Evolutionary conservation across 495 filamentous ascomycete species (phyloP).

Genomic region (Penicillium diatomitis): DNA sequence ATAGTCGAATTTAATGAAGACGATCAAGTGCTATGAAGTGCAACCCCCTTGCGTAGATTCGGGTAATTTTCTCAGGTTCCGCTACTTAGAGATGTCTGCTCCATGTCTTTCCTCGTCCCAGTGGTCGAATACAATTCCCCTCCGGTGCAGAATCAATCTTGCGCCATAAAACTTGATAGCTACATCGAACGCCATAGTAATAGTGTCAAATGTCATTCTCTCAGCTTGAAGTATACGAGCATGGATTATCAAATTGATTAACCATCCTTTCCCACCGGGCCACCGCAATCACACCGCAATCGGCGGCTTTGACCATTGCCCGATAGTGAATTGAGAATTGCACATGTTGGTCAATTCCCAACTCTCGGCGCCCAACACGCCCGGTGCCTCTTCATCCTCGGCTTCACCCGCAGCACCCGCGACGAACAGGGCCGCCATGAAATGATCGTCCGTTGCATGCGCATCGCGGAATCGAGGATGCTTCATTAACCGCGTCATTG

Average conservation of each 20-base stretch:
- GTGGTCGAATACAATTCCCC: no score
- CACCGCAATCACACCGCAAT: constrained; percentile 4
- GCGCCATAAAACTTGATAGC: no score
- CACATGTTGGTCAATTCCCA: constrained; percentile 62
- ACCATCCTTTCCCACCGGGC: no score
- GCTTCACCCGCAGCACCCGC: constrained; percentile 43
- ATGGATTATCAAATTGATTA: no score
- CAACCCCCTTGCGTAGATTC: no score
- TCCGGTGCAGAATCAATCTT: no score
- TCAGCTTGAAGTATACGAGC: no score
- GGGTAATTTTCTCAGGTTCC: no score
- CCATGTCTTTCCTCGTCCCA: no score
- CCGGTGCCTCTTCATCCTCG: constrained; percentile 36
- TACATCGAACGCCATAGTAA: no score
- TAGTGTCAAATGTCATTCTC: no score
- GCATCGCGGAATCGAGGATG: constrained; percentile 50
- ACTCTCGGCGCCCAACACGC: constrained; percentile 43
- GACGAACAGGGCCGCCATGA: constrained; percentile 50
- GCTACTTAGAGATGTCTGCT: no score
- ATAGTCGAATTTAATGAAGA: constrained; percentile 2
- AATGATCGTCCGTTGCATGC: constrained; percentile 57
- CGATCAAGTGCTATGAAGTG: background rate
- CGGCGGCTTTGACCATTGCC: constrained; percentile 14
- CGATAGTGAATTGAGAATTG: constrained; percentile 50
- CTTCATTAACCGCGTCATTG: constrained; percentile 50